A percentile compares a stretch with the other conserved stretches of the same genome.
These are phyloP conservation scores for Warburgia ugandensis DNA, from an alignment of 164 flowering plant genomes.

Conservation along the genomic window DNA sequence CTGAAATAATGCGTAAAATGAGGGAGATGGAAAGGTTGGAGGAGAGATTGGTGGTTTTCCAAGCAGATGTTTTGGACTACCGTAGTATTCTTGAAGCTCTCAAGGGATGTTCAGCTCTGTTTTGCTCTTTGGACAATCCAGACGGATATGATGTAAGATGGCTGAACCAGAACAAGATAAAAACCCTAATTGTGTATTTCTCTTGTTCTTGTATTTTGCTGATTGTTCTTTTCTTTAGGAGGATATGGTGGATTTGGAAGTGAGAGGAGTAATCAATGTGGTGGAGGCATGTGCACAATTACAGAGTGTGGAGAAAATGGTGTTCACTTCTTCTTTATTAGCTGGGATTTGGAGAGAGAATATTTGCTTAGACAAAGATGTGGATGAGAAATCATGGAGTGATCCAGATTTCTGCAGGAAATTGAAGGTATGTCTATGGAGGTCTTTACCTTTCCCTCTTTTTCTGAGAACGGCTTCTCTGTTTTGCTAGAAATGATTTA, in stretches of 20 bases:
- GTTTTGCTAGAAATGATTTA: no score
- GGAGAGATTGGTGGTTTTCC: slow-evolving; percentile 34
- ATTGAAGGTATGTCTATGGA: slow-evolving; percentile 49
- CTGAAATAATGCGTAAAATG: slow-evolving; percentile 30
- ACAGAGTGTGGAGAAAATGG: slow-evolving; percentile 37
- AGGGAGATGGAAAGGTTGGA: slow-evolving; percentile 34
- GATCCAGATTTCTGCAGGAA: slow-evolving; percentile 50
- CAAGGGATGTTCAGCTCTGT: slow-evolving; percentile 46
- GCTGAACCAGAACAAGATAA: no score
- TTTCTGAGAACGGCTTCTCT: no score
- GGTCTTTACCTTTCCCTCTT: neutral
- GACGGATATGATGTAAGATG: slow-evolving; percentile 58
- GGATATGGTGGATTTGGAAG: slow-evolving; percentile 49
- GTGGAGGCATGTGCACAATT: slow-evolving; percentile 73
- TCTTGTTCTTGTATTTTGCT: no score
- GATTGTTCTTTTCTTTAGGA: slow-evolving; percentile 22
- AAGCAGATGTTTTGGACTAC: slow-evolving; percentile 52
- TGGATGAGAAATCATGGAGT: slow-evolving; percentile 70
- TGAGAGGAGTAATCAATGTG: slow-evolving; percentile 64
- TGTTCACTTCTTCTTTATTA: slow-evolving; percentile 56
- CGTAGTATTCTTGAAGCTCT: slow-evolving; percentile 48
- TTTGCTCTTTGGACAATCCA: slow-evolving; percentile 46
- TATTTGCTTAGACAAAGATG: slow-evolving; percentile 27
- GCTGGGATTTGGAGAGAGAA: slow-evolving; percentile 65
- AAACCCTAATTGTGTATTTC: no score